Evolutionary conservation across 768 basidiomycete genomes (phyloP).

Genomic region (Kwoniella bestiolae): DNA sequence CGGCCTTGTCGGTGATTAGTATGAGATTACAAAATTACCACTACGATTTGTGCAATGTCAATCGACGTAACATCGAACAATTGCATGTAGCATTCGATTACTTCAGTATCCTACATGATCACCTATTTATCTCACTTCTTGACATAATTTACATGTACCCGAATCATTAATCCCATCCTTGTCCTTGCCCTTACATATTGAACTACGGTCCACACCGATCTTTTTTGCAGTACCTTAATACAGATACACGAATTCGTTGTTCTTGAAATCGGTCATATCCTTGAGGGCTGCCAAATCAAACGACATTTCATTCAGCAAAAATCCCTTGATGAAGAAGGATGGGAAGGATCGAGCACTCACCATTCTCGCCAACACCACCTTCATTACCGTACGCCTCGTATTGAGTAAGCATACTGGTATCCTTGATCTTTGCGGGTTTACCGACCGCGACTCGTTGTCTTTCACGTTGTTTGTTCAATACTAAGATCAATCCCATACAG

Average conservation of each 20-base stretch:
- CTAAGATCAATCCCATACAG: conserved; percentile 38
- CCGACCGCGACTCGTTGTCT: conserved; percentile 49
- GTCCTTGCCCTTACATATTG: background rate
- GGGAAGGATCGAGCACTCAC: background rate
- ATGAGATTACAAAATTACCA: background rate
- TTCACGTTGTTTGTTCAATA: conserved; percentile 48
- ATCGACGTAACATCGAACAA: no score
- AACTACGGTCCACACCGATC: background rate
- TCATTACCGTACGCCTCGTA: conserved; percentile 36
- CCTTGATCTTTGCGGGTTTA: conserved; percentile 50
- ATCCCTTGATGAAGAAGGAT: no score
- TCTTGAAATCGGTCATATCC: conserved; percentile 29
- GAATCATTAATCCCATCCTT: background rate
- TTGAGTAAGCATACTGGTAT: conserved; percentile 41
- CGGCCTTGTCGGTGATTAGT: background rate
- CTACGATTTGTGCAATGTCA: no score
- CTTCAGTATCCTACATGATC: background rate
- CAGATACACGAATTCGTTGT: conserved; percentile 29
- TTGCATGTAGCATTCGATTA: background rate
- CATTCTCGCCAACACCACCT: conserved; percentile 13
- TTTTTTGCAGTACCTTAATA: conserved; percentile 21
- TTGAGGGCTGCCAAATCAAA: conserved; percentile 13
- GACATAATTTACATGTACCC: background rate
- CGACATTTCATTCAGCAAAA: background rate
- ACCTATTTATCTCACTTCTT: background rate